Evolutionary conservation across 129 eudicot species (phyloP).

Genomic region (Artemisia annua): DNA sequence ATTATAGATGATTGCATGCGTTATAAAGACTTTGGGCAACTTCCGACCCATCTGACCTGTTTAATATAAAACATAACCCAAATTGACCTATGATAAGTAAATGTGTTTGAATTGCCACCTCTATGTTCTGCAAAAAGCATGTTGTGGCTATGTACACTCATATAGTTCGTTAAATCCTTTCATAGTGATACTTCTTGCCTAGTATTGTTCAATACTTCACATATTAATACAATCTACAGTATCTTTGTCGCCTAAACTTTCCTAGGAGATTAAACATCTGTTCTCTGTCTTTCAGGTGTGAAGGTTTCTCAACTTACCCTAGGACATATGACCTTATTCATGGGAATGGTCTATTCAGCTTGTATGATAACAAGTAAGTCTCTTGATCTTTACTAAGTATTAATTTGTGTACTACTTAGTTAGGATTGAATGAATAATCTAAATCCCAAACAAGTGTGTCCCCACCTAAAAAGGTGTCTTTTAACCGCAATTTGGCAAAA

Average conservation of each 20-base stretch:
- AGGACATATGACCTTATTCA: conserved; percentile 92
- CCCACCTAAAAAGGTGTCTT: not conserved
- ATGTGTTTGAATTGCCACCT: not conserved
- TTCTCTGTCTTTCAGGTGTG: conserved; percentile 62
- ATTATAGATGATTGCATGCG: not conserved
- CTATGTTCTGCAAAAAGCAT: not conserved
- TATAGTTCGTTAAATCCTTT: not conserved
- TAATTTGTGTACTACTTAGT: not conserved
- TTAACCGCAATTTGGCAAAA: not conserved
- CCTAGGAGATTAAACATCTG: not conserved
- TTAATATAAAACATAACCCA: not conserved
- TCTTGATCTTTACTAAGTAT: conserved; percentile 7
- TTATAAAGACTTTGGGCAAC: not conserved
- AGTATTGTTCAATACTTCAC: not conserved
- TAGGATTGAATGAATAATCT: not conserved
- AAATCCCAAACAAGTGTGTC: not conserved
- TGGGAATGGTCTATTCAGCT: conserved; percentile 71
- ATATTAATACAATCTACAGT: not conserved
- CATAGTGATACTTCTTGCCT: conserved; percentile 1
- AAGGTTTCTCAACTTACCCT: conserved; percentile 95
- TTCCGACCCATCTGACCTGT: not conserved
- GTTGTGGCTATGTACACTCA: not conserved
- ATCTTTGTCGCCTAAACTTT: not conserved
- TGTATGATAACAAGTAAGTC: conserved; percentile 87
- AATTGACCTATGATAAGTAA: not conserved